A percentile compares a stretch with the other conserved stretches of the same genome.
Conservation (phyloP, 345 rosid species). For the Balakata baccata region DNA sequence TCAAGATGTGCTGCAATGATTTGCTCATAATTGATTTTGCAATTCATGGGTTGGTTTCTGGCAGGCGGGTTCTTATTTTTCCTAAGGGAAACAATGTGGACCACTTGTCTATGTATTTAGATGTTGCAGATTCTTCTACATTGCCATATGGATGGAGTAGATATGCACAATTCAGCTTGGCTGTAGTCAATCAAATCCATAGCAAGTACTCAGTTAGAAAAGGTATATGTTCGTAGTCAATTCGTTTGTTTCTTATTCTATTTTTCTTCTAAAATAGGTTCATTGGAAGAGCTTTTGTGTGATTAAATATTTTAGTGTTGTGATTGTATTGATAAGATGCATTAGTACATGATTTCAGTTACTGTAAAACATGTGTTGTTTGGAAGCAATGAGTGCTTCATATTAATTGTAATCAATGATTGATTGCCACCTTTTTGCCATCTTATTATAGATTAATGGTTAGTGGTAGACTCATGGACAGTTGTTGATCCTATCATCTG, state of each 20-base stretch:
- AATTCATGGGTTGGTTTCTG: constrained; percentile 17
- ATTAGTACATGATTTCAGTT: not conserved
- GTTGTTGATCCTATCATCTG: not conserved
- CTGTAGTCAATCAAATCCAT: constrained; percentile 76
- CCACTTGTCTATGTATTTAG: constrained; percentile 84
- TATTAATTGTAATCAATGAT: not conserved
- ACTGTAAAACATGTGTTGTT: not conserved
- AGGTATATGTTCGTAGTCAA: constrained; percentile 40
- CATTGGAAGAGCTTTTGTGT: not conserved
- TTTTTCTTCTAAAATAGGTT: not conserved
- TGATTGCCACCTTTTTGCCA: not conserved
- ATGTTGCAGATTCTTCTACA: constrained; percentile 77
- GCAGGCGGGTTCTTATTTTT: constrained; percentile 85
- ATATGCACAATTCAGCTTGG: constrained; percentile 85
- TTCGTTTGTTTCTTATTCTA: not conserved
- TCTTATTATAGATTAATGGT: not conserved
- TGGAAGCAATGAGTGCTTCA: not conserved
- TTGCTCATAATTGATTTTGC: not conserved
- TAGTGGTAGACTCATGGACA: not conserved
- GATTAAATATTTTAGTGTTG: not conserved
- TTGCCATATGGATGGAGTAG: constrained; percentile 95
- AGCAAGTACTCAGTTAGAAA: constrained; percentile 69
- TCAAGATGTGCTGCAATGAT: not conserved
- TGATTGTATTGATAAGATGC: not conserved
- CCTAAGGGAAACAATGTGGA: constrained; percentile 91